A percentile compares a stretch with the other conserved stretches of the same genome.
These are phyloP conservation scores for Metschnikowia vanudenii DNA, from an alignment of 805 yeast species.

Conservation along the genomic window DNA sequence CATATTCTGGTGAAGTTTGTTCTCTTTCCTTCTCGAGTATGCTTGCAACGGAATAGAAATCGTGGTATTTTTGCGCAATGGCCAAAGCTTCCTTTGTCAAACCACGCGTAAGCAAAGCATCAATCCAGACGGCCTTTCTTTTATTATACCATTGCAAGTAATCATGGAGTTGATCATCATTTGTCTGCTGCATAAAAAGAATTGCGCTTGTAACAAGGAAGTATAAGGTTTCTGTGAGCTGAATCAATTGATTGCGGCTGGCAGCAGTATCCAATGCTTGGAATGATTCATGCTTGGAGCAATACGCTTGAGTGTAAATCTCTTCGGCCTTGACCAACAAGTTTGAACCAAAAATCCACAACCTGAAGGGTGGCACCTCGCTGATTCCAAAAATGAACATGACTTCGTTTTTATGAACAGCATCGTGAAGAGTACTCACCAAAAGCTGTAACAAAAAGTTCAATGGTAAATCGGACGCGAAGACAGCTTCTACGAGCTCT, in stretches of 20 bases:
- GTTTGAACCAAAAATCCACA: constrained; percentile 51
- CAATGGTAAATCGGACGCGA: constrained; percentile 19
- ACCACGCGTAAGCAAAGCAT: constrained; percentile 49
- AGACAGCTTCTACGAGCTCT: constrained; percentile 23
- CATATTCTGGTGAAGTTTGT: constrained; percentile 18
- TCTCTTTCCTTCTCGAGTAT: constrained; percentile 38
- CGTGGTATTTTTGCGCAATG: constrained; percentile 65
- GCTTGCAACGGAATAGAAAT: constrained; percentile 62
- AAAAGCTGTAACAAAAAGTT: constrained; percentile 23
- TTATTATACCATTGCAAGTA: constrained; percentile 35
- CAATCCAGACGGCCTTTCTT: constrained; percentile 54
- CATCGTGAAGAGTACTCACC: constrained; percentile 29
- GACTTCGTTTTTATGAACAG: constrained; percentile 41
- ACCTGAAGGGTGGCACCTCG: constrained; percentile 28
- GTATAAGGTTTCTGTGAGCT: constrained; percentile 33
- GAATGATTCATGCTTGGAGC: constrained; percentile 9
- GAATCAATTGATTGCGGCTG: constrained; percentile 22
- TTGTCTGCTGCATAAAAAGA: constrained; percentile 30
- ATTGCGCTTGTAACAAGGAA: constrained; percentile 37
- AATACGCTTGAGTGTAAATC: constrained; percentile 30
- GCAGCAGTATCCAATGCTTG: constrained; percentile 16
- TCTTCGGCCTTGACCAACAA: constrained; percentile 41
- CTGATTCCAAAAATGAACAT: constrained; percentile 30
- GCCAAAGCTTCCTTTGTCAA: constrained; percentile 53
- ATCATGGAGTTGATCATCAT: constrained; percentile 27